Evolutionary conservation across 352 stramenopile species (phyloP).

Genomic region (Phytopythium helicoides): DNA sequence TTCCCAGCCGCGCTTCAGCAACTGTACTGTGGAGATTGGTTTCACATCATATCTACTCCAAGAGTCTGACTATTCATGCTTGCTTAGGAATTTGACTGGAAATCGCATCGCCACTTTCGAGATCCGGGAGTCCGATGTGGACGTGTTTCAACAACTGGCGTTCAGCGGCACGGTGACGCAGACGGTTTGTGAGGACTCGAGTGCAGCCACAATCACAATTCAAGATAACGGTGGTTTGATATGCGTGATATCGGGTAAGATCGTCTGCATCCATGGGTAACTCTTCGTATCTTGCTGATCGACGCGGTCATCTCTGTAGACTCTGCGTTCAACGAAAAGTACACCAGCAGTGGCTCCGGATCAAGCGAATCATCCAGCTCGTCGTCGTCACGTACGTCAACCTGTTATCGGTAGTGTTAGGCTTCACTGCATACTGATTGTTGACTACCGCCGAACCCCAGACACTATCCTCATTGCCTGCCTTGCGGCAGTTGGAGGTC

Average conservation of each 20-base stretch:
- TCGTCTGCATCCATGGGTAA: not conserved
- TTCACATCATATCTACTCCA: no score
- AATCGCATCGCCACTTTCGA: constrained; percentile 11
- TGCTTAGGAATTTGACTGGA: not conserved
- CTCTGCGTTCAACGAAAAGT: not conserved
- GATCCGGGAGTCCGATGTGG: constrained; percentile 12
- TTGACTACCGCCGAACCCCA: not conserved
- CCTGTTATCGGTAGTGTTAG: not conserved
- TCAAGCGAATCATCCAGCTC: not conserved
- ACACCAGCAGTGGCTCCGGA: not conserved
- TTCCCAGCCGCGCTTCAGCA: constrained; percentile 13
- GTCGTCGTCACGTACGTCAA: not conserved
- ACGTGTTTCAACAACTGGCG: not conserved
- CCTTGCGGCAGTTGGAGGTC: not conserved
- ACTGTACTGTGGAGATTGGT: no score
- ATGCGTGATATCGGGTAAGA: not conserved
- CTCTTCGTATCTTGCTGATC: no score
- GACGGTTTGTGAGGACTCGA: not conserved
- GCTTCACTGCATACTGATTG: not conserved
- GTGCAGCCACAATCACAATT: not conserved
- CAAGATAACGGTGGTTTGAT: not conserved
- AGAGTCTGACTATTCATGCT: no score
- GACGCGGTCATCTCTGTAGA: no score
- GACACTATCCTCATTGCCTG: not conserved
- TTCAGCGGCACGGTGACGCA: constrained; percentile 1